Evolutionary conservation across 1,139 yeast genomes (phyloP), one percentile per base, ranked within the genome.

Genomic region (Protomyces macrosporus): DNA sequence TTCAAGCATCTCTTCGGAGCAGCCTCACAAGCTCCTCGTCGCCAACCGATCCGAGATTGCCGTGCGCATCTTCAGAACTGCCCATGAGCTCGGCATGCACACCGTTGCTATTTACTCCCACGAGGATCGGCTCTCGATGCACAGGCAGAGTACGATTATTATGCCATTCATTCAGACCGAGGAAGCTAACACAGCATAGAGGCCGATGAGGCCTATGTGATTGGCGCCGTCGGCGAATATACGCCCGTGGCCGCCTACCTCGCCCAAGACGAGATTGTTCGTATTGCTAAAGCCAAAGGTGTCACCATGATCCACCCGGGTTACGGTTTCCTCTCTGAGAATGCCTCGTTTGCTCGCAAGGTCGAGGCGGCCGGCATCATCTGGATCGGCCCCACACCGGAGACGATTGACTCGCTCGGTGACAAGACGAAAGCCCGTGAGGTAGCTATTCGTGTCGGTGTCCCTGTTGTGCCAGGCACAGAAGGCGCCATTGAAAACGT

Each of bases 291-390:
- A 75, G 82, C 83, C 68, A 97, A 91, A 76, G 80, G 82, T 45
- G 99, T 91, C 65, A 87, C 90, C 76, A 91, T 93, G 95, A 91
- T 93, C 75, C 98, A 93, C 75, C 99, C 99, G 7, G 99, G 99
- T 71, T 93, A 93, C 75, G 99, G 99, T 9, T 93, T 93, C 78
- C 80, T 93, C 65, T 87, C 96, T 16, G 98, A 93, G 78, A 93
- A 93, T 79, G 83, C 97, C 16, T 96, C 89, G 74, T 90, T 93
- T 75, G 98, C 99, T 65, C 80, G 84, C 68, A 91, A 90, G 77
- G 97, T 93, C 59, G 95, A 84, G 71, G 95, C 84, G 71, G 86
- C 85, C 63, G 98, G 98, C 42, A 88, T 95, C 74, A 87, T 90
- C 64, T 93, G 98, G 98, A 84, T 93, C 69, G 99, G 99, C 37